Base-by-base conservation (phyloP, 2,329 filamentous ascomycete species). In the Microsporum audouinii region DNA sequence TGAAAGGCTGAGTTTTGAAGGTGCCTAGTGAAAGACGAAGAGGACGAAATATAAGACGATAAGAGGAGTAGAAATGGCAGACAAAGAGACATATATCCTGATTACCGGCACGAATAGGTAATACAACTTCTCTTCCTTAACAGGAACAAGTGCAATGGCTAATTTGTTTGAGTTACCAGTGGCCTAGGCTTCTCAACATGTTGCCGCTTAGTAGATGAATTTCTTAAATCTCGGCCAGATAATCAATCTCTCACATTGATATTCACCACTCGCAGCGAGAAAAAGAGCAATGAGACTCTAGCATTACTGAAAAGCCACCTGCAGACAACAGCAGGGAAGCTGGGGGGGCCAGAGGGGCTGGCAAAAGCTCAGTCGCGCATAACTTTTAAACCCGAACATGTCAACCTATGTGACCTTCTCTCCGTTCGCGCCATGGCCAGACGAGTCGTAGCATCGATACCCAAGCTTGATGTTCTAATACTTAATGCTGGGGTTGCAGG, bases 401-500 rank as follows among this genome's bases (percentile, higher is more conserved):
- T 84, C 61, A 84, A 88, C 67, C 75, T 86, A 39, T 78, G 78
- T 56, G 77, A 78, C 62, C 73, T 86, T 8, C 71, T 78, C 63
- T 82, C 81, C 39, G 78, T 84, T 43, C 79, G 83, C 67, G 71
- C 75, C 34, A 72, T 86, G 38, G 76, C 80, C 45, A 75, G 78
- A 63, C 74, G 77, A 63, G 70, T 87, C 62, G 70, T 79, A 56
- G 61, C 71, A 60, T 71, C 71, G 45, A 68, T 90, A 45, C 86
- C 88, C 1, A 84, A 86, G 65, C 78, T 99, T 34, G 90, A 97
- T 73, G 82, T 82, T 1, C 79, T 94, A 27, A 79, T 97, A 41
- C 86, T 89, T 71, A 96, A 96, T 73, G 92, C 92, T 14, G 94
- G 91, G 0, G 87, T 92, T 43, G 90, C 91, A 27, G 91, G 89